These are phyloP conservation scores for Saccharomycopsis sp. DNA, from an alignment of 805 yeast genomes.

Conservation along the genomic window DNA sequence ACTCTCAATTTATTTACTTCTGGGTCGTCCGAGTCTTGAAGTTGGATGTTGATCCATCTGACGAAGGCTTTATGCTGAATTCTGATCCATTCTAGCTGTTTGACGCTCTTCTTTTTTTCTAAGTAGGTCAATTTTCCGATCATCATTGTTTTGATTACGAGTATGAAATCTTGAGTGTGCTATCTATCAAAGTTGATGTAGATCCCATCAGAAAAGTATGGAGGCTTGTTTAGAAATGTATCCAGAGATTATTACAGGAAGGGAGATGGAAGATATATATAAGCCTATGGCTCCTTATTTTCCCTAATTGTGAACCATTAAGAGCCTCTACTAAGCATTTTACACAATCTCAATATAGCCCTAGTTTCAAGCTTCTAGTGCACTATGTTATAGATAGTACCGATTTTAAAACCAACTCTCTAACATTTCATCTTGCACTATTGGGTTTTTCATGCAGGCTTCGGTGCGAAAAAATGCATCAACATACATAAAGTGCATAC, in stretches of 20 bases:
- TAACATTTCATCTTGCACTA: not conserved
- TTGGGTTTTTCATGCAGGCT: not conserved
- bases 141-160: not conserved
- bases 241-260: not conserved
- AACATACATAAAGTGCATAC: not conserved
- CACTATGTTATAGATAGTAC: not conserved
- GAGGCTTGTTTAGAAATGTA: not conserved
- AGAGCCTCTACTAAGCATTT: not conserved
- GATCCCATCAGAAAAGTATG: too few species aligned
- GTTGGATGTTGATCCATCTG: constrained; percentile 42
- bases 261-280: not conserved
- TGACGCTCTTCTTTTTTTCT: constrained; percentile 1
- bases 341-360: not conserved
- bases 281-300: not conserved
- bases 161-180: not conserved
- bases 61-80: constrained; percentile 43
- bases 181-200: not conserved
- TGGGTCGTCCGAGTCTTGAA: constrained; percentile 22
- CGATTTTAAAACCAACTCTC: not conserved
- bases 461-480: not conserved
- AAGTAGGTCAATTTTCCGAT: not conserved
- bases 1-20: constrained; percentile 20
- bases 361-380: not conserved
- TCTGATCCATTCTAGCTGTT: constrained; percentile 33
- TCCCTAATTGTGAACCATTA: not conserved